Percentiles rank a stretch among this genome's conserved stretches.
phyloP scores from a whole-genome alignment of 2,329 filamentous ascomycete genomes.

The Berkeleyomyces rouxiae region DNA sequence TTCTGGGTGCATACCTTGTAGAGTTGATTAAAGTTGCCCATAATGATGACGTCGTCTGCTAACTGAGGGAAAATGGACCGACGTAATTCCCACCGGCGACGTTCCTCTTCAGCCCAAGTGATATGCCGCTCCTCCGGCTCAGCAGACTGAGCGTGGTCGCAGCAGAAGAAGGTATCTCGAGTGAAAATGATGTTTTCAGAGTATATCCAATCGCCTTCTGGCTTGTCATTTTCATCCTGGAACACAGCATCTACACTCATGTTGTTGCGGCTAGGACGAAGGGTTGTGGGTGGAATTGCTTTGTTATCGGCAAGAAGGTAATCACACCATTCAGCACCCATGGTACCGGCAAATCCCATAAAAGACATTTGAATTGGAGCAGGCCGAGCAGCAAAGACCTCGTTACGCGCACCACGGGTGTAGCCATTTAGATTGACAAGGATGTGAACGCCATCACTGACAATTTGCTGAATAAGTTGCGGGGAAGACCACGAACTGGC shows the following conservation, averaged over 20 bases:
- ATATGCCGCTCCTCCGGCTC: conserved; percentile 49
- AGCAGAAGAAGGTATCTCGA: conserved; percentile 92
- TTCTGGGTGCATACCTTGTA: conserved; percentile 60
- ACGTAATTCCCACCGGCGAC: conserved; percentile 75
- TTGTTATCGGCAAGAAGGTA: conserved; percentile 85
- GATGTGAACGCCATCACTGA: conserved; percentile 78
- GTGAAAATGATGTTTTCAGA: conserved; percentile 94
- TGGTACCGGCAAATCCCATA: conserved; percentile 93
- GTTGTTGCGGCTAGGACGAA: conserved; percentile 66
- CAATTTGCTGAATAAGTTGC: conserved; percentile 68
- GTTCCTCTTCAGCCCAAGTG: conserved; percentile 72
- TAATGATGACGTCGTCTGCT: conserved; percentile 68
- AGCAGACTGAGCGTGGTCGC: conserved; percentile 85
- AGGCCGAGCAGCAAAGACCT: conserved; percentile 87
- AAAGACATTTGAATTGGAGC: conserved; percentile 98
- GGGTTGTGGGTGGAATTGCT: conserved; percentile 65
- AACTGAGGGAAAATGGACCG: conserved; percentile 78
- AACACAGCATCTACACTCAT: conserved; percentile 55
- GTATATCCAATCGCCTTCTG: conserved; percentile 75
- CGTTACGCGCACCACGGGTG: conserved; percentile 88
- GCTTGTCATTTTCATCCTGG: conserved; percentile 47
- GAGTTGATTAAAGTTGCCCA: conserved; percentile 96
- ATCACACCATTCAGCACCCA: conserved; percentile 97
- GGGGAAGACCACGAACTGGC: conserved; percentile 77
- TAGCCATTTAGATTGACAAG: conserved; percentile 97